phyloP scores from a whole-genome alignment of 306 rosid genomes.

The Trifolium subterraneum region DNA sequence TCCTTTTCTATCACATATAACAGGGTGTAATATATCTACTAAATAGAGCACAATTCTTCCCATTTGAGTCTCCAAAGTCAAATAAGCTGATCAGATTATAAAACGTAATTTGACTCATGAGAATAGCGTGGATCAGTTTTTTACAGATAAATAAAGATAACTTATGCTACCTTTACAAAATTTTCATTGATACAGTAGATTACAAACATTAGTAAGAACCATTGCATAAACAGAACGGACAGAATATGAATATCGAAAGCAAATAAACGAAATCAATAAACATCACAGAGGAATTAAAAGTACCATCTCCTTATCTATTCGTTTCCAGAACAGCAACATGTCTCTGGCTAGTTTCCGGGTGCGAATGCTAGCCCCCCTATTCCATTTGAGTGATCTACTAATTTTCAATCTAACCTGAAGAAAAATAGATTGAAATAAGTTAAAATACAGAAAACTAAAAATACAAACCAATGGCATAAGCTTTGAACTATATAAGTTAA shows the following conservation, averaged over 20 bases:
- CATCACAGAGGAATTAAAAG: conserved; percentile 27
- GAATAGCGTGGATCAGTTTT: conserved; percentile 1
- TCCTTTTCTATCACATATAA: too few species aligned
- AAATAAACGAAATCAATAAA: conserved; percentile 15
- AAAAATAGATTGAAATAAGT: conserved; percentile 36
- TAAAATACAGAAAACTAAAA: conserved; percentile 4
- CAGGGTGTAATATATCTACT: too few species aligned
- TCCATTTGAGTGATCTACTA: conserved; percentile 85
- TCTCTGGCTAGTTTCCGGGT: conserved; percentile 94
- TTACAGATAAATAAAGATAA: neutral
- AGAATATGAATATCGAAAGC: neutral
- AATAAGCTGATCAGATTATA: conserved; percentile 13
- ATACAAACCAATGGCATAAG: conserved; percentile 32
- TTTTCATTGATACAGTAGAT: neutral
- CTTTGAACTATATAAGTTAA: conserved; percentile 29
- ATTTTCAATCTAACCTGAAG: conserved; percentile 87
- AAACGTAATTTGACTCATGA: neutral
- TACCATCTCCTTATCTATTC: conserved; percentile 98
- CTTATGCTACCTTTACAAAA: neutral
- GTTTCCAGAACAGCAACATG: conserved; percentile 89
- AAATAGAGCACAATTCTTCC: conserved; percentile 29
- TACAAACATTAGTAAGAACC: neutral
- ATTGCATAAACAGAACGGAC: neutral
- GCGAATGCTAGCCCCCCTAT: conserved; percentile 77
- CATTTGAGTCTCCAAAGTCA: conserved; percentile 28